Evolutionary conservation across 129 eudicot genomes (phyloP).

Genomic region (Logfia minima): DNA sequence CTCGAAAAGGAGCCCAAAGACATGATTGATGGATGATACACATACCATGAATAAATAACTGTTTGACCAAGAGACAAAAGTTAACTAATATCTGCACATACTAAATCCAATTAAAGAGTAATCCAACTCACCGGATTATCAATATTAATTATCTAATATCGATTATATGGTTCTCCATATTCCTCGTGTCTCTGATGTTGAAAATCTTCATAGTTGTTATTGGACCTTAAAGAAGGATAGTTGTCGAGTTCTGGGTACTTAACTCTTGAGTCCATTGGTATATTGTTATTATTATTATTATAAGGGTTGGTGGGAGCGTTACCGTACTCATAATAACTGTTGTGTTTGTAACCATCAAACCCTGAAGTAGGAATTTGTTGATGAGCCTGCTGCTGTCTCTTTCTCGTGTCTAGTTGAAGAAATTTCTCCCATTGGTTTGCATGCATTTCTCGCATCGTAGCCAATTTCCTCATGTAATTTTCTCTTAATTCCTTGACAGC

Average conservation of each 20-base stretch:
- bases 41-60: not conserved
- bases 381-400: slow-evolving; percentile 52
- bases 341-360: slow-evolving; percentile 54
- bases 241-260: slow-evolving; percentile 52
- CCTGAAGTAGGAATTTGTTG: slow-evolving; percentile 52
- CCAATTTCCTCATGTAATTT: slow-evolving; percentile 53
- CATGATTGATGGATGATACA: not conserved
- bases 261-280: slow-evolving; percentile 63
- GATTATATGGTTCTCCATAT: slow-evolving; percentile 60
- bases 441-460: slow-evolving; percentile 51
- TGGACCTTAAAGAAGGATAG: slow-evolving; percentile 61
- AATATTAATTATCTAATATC: slow-evolving; percentile 48
- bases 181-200: slow-evolving; percentile 71
- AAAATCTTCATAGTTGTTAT: slow-evolving; percentile 49
- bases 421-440: slow-evolving; percentile 79
- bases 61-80: slow-evolving; percentile 6
- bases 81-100: slow-evolving; percentile 17
- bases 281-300: slow-evolving; percentile 34
- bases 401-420: slow-evolving; percentile 57
- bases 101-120: slow-evolving; percentile 21
- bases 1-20: not conserved
- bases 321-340: slow-evolving; percentile 48
- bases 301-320: slow-evolving; percentile 39
- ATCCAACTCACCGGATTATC: slow-evolving; percentile 59
- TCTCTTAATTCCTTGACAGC: slow-evolving; percentile 62